Percentiles rank a stretch among this genome's conserved stretches.
These are phyloP conservation scores for Calvatia gigantea DNA, from an alignment of 768 basidiomycete genomes.

Conservation along the genomic window DNA sequence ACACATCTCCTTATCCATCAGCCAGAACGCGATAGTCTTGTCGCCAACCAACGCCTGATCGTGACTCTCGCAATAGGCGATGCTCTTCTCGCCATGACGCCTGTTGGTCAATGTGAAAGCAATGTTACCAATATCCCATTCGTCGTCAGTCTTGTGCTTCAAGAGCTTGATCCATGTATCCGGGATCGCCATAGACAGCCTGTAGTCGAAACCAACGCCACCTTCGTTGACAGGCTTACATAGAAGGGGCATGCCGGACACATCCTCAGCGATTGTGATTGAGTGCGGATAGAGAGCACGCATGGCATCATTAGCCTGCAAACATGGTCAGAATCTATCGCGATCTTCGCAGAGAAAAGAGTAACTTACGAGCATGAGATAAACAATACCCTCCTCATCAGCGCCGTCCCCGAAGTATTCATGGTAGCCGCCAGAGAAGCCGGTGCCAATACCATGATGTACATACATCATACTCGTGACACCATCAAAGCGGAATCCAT, in stretches of 20 bases:
- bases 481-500: conserved; percentile 98
- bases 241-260: conserved; percentile 97
- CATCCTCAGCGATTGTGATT: conserved; percentile 97
- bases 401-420: conserved; percentile 91
- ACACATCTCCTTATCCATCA: conserved; percentile 99
- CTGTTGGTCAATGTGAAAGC: conserved; percentile 89
- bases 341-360: neutral
- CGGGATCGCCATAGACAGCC: conserved; percentile 96
- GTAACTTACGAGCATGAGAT: conserved; percentile 93
- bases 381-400: conserved; percentile 88
- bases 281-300: conserved; percentile 75
- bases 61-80: conserved; percentile 93
- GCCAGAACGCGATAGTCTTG: conserved; percentile 98
- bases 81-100: conserved; percentile 83
- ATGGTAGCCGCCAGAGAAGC: conserved; percentile 97
- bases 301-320: conserved; percentile 87
- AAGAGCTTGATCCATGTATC: conserved; percentile 99
- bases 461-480: conserved; percentile 99
- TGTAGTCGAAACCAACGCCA: conserved; percentile 97
- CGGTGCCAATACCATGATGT: conserved; percentile 96
- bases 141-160: conserved; percentile 84
- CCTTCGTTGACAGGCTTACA: conserved; percentile 75
- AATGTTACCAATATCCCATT: conserved; percentile 87
- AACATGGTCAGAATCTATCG: conserved; percentile 10
- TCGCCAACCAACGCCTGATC: conserved; percentile 99